Base-by-base conservation (phyloP, 2,329 filamentous ascomycete species). In the Dothistroma pini region DNA sequence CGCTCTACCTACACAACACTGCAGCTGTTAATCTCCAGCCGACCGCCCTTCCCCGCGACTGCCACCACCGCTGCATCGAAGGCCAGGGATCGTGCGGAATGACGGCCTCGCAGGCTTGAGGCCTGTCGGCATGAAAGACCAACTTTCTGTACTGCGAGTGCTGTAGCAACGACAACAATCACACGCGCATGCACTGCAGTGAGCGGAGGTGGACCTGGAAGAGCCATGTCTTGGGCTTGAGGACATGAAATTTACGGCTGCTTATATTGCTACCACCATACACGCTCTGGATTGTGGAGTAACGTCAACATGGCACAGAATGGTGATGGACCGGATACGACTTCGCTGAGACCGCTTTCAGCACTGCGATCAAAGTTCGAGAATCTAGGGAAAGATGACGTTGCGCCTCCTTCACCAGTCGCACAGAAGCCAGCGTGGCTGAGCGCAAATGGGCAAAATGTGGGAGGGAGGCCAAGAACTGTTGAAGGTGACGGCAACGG, bases 281-380 rank as follows among this genome's bases (percentile, higher is more conserved):
- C 35, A 29, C 32, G 2, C 11, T n/a, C 48, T 49, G 47, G 22
- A 51, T 8, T 21, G 32, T 29, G 44, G 51, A 52, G 21, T 38
- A 54, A 55, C 48, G 53, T 49, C 56, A 66, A 52, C 48, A 70
- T 68, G 68, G 63, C 66, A n/a, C 54, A 66, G 55, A 53, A 58
- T 21, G 76, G 79, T 66, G 80, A 90, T 69, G 88, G 85, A 76
- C 86, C 86, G 61, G 90, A 93, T 81, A 88, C 83, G 78, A 88
- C 89, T 61, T 92, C 90, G 65, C 86, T 93, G 70, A 90, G 87
- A 79, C 89, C 91, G 29, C 90, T 95, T 55, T 95, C 90, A 56
- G 93, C 90, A 56, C 80, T 95, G 63, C 84, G 88, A 63, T 90
- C 89, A 65, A 87, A 89, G 69, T 95, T 93, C 74, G 90, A 95